Conservation (phyloP, 495 filamentous ascomycete species). For the Ascobolus immersus region DNA sequence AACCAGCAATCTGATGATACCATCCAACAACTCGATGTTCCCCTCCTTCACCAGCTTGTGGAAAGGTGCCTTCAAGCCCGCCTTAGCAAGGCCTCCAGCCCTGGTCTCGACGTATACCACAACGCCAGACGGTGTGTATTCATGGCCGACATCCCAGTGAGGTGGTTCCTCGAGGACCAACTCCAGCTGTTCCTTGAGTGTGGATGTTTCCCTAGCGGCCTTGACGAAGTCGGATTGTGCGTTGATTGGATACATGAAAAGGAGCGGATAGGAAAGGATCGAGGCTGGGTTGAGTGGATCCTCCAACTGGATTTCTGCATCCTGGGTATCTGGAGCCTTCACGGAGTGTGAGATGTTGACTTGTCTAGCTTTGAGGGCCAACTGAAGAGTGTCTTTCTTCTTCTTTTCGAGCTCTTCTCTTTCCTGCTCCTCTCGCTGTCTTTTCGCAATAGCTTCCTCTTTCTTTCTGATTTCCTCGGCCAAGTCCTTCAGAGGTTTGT, state of each 20-base stretch:
- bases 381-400: conserved; percentile 32
- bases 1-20: conserved; percentile 53
- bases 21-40: conserved; percentile 73
- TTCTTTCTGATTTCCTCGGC: conserved; percentile 29
- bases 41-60: conserved; percentile 45
- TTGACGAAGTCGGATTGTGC: conserved; percentile 80
- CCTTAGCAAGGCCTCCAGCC: conserved; percentile 58
- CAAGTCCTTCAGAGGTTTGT: conserved; percentile 28
- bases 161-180: conserved; percentile 38
- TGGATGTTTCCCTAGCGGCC: conserved; percentile 45
- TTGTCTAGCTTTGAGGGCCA: conserved; percentile 48
- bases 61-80: conserved; percentile 59
- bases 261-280: conserved; percentile 43
- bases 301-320: conserved; percentile 36
- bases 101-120: conserved; percentile 76
- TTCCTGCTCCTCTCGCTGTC: conserved; percentile 21
- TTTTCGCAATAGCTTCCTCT: conserved; percentile 20
- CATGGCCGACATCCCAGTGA: conserved; percentile 55
- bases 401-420: conserved; percentile 22
- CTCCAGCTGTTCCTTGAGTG: conserved; percentile 41
- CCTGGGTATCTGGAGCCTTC: conserved; percentile 62
- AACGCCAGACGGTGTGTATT: conserved; percentile 39
- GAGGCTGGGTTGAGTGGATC: conserved; percentile 49
- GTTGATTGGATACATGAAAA: conserved; percentile 55
- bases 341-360: conserved; percentile 40